phyloP scores from a whole-genome alignment of 179 eudicot genomes.

The Beta corolliflora region DNA sequence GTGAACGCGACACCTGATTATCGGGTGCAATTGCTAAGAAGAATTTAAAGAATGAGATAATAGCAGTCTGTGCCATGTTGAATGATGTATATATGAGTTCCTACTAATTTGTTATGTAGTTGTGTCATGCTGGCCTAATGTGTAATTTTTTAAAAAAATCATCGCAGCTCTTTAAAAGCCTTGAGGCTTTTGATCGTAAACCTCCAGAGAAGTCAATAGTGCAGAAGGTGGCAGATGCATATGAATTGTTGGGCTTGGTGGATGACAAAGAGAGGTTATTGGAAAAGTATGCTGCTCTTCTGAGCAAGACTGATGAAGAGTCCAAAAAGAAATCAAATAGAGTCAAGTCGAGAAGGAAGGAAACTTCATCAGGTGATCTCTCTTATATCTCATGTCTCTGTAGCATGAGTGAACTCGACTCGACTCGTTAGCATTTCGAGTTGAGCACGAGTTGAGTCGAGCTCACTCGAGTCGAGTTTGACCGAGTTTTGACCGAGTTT shows the following conservation, averaged over 20 bases:
- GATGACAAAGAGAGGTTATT: constrained; percentile 68
- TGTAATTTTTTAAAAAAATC: neutral
- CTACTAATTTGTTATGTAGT: no score
- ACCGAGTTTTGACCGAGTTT: no score
- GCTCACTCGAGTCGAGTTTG: no score
- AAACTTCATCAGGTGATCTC: constrained; percentile 26
- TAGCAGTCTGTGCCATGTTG: no score
- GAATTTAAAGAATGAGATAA: no score
- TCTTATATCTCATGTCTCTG: constrained; percentile 1
- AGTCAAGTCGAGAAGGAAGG: constrained; percentile 17
- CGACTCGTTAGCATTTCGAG: no score
- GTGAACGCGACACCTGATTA: no score
- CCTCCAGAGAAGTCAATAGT: constrained; percentile 72
- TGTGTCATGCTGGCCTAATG: constrained; percentile 7
- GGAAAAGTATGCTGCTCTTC: constrained; percentile 64
- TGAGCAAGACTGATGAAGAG: constrained; percentile 37
- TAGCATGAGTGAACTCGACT: no score
- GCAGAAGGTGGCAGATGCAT: constrained; percentile 73
- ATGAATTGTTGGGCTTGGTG: constrained; percentile 61
- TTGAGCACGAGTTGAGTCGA: no score
- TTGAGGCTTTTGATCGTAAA: constrained; percentile 74
- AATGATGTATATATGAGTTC: no score
- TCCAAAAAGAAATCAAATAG: constrained; percentile 31
- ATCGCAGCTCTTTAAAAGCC: constrained; percentile 61
- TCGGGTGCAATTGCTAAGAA: no score